Conservation (phyloP, 1,139 yeast species). For the Saccharomyces hybrid region DNA sequence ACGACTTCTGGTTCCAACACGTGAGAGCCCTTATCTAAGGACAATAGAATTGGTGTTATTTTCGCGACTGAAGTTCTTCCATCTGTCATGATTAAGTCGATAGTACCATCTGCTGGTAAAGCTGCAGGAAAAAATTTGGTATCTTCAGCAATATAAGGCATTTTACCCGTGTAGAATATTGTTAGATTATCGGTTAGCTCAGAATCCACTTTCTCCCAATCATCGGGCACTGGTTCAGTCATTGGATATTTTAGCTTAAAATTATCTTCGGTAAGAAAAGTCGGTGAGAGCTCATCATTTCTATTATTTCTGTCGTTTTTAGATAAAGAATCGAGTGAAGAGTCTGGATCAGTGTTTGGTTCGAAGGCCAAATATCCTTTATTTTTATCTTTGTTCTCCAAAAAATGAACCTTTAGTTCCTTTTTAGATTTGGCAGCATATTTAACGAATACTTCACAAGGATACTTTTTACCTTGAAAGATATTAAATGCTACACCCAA, state of each 20-base stretch:
- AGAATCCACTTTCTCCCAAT: constrained; percentile 59
- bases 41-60: constrained; percentile 49
- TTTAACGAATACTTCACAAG: constrained; percentile 74
- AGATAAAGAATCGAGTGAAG: constrained; percentile 4
- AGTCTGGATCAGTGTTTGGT: neutral
- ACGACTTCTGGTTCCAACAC: constrained; percentile 55
- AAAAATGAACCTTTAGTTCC: constrained; percentile 47
- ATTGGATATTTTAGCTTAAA: constrained; percentile 38
- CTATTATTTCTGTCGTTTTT: constrained; percentile 15
- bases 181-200: constrained; percentile 46
- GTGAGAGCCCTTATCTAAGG: constrained; percentile 74
- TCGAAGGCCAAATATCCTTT: constrained; percentile 5
- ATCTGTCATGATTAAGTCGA: constrained; percentile 73
- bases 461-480: constrained; percentile 54
- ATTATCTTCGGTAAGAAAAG: constrained; percentile 14
- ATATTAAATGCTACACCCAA: constrained; percentile 66
- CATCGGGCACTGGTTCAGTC: constrained; percentile 45
- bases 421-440: constrained; percentile 49
- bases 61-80: constrained; percentile 50
- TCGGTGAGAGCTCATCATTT: neutral
- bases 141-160: constrained; percentile 82
- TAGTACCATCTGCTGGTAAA: constrained; percentile 76
- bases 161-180: constrained; percentile 80
- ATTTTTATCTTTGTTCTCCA: constrained; percentile 30
- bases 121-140: constrained; percentile 90